These are phyloP conservation scores for Aulographum hederae DNA, from an alignment of 2,329 filamentous ascomycete species.

Conservation along the genomic window DNA sequence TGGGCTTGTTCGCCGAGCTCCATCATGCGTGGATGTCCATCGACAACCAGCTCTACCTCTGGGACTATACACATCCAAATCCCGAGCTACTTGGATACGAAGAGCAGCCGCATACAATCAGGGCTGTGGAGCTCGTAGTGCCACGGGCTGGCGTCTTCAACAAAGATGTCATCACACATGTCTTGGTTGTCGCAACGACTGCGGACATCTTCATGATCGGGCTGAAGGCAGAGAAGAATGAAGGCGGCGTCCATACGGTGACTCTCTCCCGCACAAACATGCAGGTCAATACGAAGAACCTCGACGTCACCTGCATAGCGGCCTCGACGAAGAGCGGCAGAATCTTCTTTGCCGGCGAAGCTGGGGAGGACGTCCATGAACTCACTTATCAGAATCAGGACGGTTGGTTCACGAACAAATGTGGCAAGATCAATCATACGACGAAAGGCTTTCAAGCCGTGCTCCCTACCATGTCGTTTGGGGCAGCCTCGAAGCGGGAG, in stretches of 20 bases:
- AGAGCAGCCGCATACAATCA: conserved; percentile 73
- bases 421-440: conserved; percentile 77
- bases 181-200: conserved; percentile 77
- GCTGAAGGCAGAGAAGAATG: conserved; percentile 41
- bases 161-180: conserved; percentile 55
- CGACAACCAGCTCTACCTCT: conserved; percentile 89
- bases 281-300: conserved; percentile 56
- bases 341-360: conserved; percentile 76
- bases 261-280: conserved; percentile 80
- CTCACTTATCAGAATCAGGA: conserved; percentile 95
- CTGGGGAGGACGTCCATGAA: conserved; percentile 79
- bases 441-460: conserved; percentile 52
- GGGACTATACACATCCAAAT: conserved; percentile 92
- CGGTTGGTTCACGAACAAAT: conserved; percentile 83
- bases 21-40: conserved; percentile 93
- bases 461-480: conserved; percentile 26
- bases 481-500: conserved; percentile 25
- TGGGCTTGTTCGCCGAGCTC: conserved; percentile 89
- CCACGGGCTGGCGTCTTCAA: conserved; percentile 82
- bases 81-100: conserved; percentile 86
- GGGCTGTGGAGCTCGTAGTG: conserved; percentile 71
- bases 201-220: conserved; percentile 77
- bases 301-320: conserved; percentile 60
- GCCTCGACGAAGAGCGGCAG: conserved; percentile 64
- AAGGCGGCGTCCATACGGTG: conserved; percentile 47